Percentiles rank a stretch among this genome's conserved stretches.
These are phyloP conservation scores for Rhytidhysteron rufulum DNA, from an alignment of 2,329 filamentous ascomycete species.

Conservation along the genomic window DNA sequence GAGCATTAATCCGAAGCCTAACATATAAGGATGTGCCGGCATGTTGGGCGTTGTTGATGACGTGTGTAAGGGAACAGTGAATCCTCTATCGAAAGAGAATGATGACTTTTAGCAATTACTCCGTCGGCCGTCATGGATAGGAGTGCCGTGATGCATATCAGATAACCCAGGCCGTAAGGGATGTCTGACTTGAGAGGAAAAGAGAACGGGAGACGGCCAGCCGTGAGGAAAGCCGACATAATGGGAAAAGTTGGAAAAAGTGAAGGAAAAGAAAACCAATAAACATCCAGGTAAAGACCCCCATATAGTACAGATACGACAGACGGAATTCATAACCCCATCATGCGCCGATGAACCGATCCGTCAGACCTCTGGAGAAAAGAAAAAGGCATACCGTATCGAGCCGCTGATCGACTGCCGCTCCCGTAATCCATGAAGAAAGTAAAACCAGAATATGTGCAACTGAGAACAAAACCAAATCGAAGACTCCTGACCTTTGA, in stretches of 20 bases:
- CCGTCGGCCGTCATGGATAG: constrained; percentile 12
- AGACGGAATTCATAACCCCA: constrained; percentile 30
- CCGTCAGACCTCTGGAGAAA: constrained; percentile 24
- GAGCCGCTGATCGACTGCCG: constrained; percentile 29
- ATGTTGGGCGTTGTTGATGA: background rate
- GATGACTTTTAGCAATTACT: constrained; percentile 19
- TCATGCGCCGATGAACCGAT: constrained; percentile 30
- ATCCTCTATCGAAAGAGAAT: constrained; percentile 12
- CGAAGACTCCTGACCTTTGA: constrained; percentile 19
- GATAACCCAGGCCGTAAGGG: too few relatives aligned
- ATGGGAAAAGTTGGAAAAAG: constrained; percentile 7
- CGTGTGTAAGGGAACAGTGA: constrained; percentile 6
- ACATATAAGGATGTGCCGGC: constrained; percentile 3
- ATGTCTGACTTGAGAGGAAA: background rate
- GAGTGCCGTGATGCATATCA: constrained; percentile 8
- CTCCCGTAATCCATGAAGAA: constrained; percentile 27
- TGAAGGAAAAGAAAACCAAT: constrained; percentile 21
- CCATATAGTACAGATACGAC: constrained; percentile 36
- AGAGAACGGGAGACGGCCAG: constrained; percentile 6
- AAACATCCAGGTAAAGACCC: constrained; percentile 29
- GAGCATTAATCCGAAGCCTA: constrained; percentile 2
- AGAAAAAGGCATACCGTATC: constrained; percentile 31
- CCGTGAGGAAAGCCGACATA: constrained; percentile 7
- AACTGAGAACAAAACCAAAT: constrained; percentile 18
- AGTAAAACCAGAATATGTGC: constrained; percentile 24